These are phyloP conservation scores for Conoideocrella luteorostrata DNA, from an alignment of 2,329 filamentous ascomycete genomes.

Conservation along the genomic window DNA sequence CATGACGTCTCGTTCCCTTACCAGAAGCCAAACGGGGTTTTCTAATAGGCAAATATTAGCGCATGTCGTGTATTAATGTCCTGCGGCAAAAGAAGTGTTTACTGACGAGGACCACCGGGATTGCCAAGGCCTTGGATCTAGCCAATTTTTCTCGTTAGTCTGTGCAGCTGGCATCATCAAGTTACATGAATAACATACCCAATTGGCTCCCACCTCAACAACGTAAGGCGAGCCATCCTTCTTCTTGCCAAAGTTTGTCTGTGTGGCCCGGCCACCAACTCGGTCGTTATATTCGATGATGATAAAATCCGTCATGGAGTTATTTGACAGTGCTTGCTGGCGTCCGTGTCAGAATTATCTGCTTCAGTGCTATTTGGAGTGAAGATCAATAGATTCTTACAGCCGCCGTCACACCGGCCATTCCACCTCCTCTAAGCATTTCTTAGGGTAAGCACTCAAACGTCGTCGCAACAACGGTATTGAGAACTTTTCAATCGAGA, in stretches of 20 bases:
- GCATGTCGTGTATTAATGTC: no score
- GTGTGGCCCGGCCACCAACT: conserved; percentile 56
- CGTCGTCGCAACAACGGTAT: no score
- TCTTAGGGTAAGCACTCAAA: no score
- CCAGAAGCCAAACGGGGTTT: conserved; percentile 57
- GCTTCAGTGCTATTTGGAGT: neutral
- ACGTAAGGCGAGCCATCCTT: conserved; percentile 45
- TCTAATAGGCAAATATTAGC: no score
- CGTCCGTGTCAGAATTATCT: no score
- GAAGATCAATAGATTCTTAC: conserved; percentile 7
- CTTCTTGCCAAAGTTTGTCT: conserved; percentile 48
- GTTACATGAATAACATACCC: conserved; percentile 30
- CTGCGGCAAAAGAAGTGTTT: no score
- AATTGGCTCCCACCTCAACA: conserved; percentile 63
- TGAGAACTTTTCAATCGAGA: no score
- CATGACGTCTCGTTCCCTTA: no score
- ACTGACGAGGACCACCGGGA: conserved; percentile 19
- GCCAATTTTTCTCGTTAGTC: conserved; percentile 16
- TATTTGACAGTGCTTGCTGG: conserved; percentile 51
- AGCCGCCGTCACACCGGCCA: conserved; percentile 57
- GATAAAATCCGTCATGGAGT: conserved; percentile 56
- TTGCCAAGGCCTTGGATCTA: conserved; percentile 17
- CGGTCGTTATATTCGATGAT: conserved; percentile 58
- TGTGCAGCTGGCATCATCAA: neutral
- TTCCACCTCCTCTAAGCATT: conserved; percentile 45